Evolutionary conservation across 306 rosid species (phyloP).

Genomic region (Sechiopsis laciniata): DNA sequence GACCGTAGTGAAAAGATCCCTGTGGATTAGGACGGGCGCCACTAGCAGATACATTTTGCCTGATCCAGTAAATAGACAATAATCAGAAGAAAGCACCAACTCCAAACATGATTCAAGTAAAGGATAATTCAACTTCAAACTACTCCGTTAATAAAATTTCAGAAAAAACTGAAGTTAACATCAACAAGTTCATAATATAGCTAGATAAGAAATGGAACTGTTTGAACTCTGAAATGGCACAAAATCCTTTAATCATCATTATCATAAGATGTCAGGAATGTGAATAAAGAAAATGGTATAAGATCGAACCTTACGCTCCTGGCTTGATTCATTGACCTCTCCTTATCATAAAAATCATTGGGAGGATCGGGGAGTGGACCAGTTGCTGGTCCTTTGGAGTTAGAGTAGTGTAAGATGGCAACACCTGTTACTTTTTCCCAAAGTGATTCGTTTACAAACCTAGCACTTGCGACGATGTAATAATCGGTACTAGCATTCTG

Average conservation of each 20-base stretch:
- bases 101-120: neutral
- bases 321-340: constrained; percentile 70
- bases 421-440: constrained; percentile 89
- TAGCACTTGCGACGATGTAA: constrained; percentile 84
- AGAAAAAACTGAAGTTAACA: neutral
- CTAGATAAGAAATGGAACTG: neutral
- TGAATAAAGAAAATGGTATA: constrained; percentile 9
- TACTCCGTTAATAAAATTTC: neutral
- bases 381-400: constrained; percentile 66
- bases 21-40: constrained; percentile 97
- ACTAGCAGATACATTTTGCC: constrained; percentile 80
- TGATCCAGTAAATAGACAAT: constrained; percentile 26
- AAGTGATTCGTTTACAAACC: constrained; percentile 79
- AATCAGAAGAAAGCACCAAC: neutral
- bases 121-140: neutral
- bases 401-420: constrained; percentile 66
- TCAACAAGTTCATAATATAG: neutral
- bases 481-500: constrained; percentile 90
- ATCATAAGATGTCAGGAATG: neutral
- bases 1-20: constrained; percentile 79
- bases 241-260: neutral
- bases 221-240: neutral
- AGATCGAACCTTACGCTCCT: constrained; percentile 60
- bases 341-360: constrained; percentile 51
- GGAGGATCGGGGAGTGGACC: constrained; percentile 88